A percentile compares a stretch with the other conserved stretches of the same genome.
Conservation (phyloP, 2,329 filamentous ascomycete genomes). For the Coniochaeta pulveracea region DNA sequence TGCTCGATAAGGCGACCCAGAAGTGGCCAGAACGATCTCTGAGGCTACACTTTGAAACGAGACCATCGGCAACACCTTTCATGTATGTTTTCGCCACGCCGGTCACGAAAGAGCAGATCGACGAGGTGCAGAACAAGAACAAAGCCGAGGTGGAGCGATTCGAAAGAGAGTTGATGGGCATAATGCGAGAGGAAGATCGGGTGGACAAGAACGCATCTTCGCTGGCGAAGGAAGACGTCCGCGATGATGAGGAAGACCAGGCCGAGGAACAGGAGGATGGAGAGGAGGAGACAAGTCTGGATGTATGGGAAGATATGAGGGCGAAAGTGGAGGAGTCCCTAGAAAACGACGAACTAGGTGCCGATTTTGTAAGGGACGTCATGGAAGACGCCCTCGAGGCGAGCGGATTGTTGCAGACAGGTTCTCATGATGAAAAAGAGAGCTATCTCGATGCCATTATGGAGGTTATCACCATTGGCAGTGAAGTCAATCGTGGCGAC, state of each 20-base stretch:
- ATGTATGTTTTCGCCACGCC: constrained; percentile 91
- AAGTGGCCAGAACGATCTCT: constrained; percentile 68
- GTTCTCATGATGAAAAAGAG: constrained; percentile 31
- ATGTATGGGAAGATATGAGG: constrained; percentile 42
- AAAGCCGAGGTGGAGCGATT: constrained; percentile 56
- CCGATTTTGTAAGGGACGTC: constrained; percentile 38
- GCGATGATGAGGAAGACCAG: constrained; percentile 9
- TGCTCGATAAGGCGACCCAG: constrained; percentile 63
- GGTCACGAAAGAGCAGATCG: constrained; percentile 60
- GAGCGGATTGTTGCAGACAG: constrained; percentile 37
- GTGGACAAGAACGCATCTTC: constrained; percentile 14
- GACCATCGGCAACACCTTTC: constrained; percentile 44
- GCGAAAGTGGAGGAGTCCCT: constrained; percentile 43
- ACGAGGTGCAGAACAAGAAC: constrained; percentile 59
- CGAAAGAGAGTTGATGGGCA: constrained; percentile 49
- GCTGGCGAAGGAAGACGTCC: constrained; percentile 13
- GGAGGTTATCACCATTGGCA: constrained; percentile 27
- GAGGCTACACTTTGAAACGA: constrained; percentile 73
- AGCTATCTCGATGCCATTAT: constrained; percentile 39
- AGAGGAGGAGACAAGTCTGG: constrained; percentile 9
- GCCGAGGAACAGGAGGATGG: constrained; percentile 13
- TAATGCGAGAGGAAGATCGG: constrained; percentile 22
- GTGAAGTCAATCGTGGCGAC: constrained; percentile 9
- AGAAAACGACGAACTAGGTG: constrained; percentile 43
- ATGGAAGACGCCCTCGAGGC: constrained; percentile 43